Evolutionary conservation across 2,329 filamentous ascomycete genomes (phyloP).

Genomic region (Colletotrichum sp.): DNA sequence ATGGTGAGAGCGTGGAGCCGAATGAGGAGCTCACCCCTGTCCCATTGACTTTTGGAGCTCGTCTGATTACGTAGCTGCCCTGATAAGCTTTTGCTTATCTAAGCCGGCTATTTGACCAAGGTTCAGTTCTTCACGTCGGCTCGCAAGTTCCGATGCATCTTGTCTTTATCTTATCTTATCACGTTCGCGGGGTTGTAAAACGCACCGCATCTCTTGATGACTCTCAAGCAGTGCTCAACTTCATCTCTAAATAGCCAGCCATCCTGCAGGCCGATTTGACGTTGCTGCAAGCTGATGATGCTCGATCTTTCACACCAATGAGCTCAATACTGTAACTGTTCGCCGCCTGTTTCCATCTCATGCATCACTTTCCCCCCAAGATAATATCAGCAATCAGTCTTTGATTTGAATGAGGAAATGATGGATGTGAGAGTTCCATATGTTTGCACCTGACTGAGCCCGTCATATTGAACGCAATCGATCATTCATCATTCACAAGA

Average conservation of each 20-base stretch:
- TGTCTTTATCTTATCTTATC: background rate
- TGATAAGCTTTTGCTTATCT: slow-evolving; percentile 8
- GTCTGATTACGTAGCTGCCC: slow-evolving; percentile 13
- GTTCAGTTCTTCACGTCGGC: background rate
- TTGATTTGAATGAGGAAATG: background rate
- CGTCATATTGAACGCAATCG: background rate
- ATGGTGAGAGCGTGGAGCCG: slow-evolving; percentile 17
- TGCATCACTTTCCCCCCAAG: background rate
- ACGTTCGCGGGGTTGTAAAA: background rate
- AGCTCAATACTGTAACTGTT: background rate
- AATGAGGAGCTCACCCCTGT: slow-evolving; percentile 19
- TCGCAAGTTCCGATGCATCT: background rate
- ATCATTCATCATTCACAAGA: background rate
- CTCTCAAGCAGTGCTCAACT: background rate
- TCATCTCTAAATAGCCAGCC: background rate
- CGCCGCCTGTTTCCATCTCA: background rate
- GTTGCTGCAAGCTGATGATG: background rate
- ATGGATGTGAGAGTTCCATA: background rate
- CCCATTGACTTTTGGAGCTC: background rate
- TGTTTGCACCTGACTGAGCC: background rate
- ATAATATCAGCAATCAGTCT: background rate
- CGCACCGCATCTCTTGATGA: background rate
- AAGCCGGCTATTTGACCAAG: background rate
- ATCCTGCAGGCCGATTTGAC: background rate
- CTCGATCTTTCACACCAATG: background rate